Percentiles rank a stretch among this genome's conserved stretches.
Evolutionary conservation across 2,329 filamentous ascomycete genomes (phyloP).

Genomic region (Chlorencoelia australis): DNA sequence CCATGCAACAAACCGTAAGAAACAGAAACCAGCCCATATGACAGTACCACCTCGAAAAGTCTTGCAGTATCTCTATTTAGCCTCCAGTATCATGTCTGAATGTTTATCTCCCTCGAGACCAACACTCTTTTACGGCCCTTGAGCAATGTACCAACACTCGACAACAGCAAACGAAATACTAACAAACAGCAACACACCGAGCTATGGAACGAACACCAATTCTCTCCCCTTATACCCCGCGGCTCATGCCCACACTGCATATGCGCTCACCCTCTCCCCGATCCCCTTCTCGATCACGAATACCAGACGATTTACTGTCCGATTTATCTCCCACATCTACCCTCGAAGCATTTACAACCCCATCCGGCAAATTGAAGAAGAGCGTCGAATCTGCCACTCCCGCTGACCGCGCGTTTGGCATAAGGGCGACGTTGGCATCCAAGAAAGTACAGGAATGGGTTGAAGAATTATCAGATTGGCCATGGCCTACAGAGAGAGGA

Average conservation of each 20-base stretch:
- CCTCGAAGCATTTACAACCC: slow-evolving; percentile 47
- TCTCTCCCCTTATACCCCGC: slow-evolving; percentile 14
- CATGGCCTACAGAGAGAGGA: slow-evolving; percentile 41
- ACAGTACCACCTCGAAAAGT: not conserved
- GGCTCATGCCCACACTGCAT: slow-evolving; percentile 16
- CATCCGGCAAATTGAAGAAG: slow-evolving; percentile 40
- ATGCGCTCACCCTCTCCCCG: slow-evolving; percentile 10
- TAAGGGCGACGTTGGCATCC: slow-evolving; percentile 59
- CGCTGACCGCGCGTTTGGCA: slow-evolving; percentile 60
- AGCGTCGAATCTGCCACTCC: slow-evolving; percentile 54
- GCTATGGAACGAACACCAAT: slow-evolving; percentile 17
- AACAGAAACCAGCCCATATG: not conserved
- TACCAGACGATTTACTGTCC: slow-evolving; percentile 47
- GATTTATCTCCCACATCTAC: slow-evolving; percentile 51
- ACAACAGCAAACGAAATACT: slow-evolving; percentile 10
- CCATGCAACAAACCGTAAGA: not conserved
- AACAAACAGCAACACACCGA: slow-evolving; percentile 10
- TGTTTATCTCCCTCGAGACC: slow-evolving; percentile 2
- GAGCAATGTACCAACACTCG: slow-evolving; percentile 14
- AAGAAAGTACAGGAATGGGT: slow-evolving; percentile 66
- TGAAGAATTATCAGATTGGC: slow-evolving; percentile 54
- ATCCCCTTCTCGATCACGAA: slow-evolving; percentile 11
- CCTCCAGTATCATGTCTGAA: slow-evolving; percentile 13
- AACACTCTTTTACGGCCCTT: slow-evolving; percentile 6
- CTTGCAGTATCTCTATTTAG: not conserved